phyloP scores from a whole-genome alignment of 176 grass and related monocot species.

The Oryza longistaminata region DNA sequence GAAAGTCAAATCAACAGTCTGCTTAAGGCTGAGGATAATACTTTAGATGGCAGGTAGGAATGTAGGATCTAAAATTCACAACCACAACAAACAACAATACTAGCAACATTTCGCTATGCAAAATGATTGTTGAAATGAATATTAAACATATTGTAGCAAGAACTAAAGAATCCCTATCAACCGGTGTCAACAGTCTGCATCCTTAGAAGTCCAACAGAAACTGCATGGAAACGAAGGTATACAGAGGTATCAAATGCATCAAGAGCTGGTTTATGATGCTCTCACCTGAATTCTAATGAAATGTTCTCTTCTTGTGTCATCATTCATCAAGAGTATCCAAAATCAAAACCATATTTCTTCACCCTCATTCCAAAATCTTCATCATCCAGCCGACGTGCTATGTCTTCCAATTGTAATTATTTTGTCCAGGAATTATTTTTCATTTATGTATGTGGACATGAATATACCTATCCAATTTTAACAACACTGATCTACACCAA shows the following conservation, averaged over 20 bases:
- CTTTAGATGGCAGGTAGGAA: too few relatives aligned
- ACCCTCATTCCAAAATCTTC: neutral
- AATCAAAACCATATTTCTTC: neutral
- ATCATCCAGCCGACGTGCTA: neutral
- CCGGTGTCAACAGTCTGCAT: neutral
- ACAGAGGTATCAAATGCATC: neutral
- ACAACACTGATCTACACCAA: neutral
- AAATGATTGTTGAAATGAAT: neutral
- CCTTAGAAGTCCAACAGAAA: neutral
- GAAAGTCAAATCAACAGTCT: too few relatives aligned
- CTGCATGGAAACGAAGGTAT: neutral
- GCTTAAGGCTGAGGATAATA: too few relatives aligned
- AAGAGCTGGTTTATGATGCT: neutral
- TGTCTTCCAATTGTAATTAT: neutral
- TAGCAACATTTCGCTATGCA: neutral
- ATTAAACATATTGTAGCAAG: neutral
- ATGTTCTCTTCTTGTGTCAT: neutral
- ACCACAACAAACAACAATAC: neutral
- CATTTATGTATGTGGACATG: slow-evolving; percentile 9
- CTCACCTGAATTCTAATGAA: neutral
- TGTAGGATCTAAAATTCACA: neutral
- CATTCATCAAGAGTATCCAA: neutral
- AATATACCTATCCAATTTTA: neutral
- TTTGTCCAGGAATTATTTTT: neutral
- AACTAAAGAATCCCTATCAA: neutral